These are phyloP conservation scores for grape (Vitis vinifera) DNA, from an alignment of 164 flowering plant species.

Conservation along the genomic window ASM3070453v1 NC_081807.1:11346501-11347000, in stretches of 20 bases:
- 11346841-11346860: slow-evolving; percentile 39
- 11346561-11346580: slow-evolving; percentile 50
- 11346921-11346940: slow-evolving; percentile 77
- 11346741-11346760: slow-evolving; percentile 57
- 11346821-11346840: slow-evolving; percentile 22
- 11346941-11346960: slow-evolving; percentile 93
- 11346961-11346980: slow-evolving; percentile 92
- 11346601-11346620: slow-evolving; percentile 28
- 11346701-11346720: slow-evolving; percentile 26
- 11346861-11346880: slow-evolving; percentile 58
- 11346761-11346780: slow-evolving; percentile 50
- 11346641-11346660: slow-evolving; percentile 48
- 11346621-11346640: slow-evolving; percentile 66
- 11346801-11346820: slow-evolving; percentile 30
- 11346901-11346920: slow-evolving; percentile 68
- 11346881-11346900: slow-evolving; percentile 59
- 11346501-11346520: slow-evolving; percentile 32
- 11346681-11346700: slow-evolving; percentile 24
- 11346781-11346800: slow-evolving; percentile 32
- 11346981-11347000: slow-evolving; percentile 95
- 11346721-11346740: slow-evolving; percentile 58
- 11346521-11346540: slow-evolving; percentile 65
- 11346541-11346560: slow-evolving; percentile 62
- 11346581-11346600: slow-evolving; percentile 40
- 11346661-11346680: slow-evolving; percentile 41